Evolutionary conservation across 768 basidiomycete species (phyloP).

Genomic region (Leucocoprinus sp.): DNA sequence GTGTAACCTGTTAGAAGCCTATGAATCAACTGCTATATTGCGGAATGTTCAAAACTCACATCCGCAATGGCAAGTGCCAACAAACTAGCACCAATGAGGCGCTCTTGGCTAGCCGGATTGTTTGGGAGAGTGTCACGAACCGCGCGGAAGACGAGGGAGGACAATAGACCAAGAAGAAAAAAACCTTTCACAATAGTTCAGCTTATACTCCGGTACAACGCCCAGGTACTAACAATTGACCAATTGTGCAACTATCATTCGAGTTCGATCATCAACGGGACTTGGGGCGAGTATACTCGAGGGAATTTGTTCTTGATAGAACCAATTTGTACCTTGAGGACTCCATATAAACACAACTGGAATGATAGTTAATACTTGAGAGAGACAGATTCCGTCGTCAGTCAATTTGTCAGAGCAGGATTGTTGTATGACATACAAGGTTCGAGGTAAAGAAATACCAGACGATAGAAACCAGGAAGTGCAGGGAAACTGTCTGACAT

Average conservation of each 20-base stretch:
- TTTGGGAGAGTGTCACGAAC: slow-evolving; percentile 51
- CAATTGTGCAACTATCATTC: slow-evolving; percentile 61
- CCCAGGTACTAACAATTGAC: slow-evolving; percentile 32
- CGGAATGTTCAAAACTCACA: slow-evolving; percentile 31
- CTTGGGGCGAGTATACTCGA: slow-evolving; percentile 22
- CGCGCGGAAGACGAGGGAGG: slow-evolving; percentile 62
- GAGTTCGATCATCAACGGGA: slow-evolving; percentile 39
- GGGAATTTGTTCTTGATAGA: slow-evolving; percentile 58
- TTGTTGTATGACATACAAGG: slow-evolving; percentile 34
- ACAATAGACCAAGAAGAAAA: slow-evolving; percentile 37
- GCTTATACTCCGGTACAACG: neutral
- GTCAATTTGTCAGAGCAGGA: neutral
- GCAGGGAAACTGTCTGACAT: slow-evolving; percentile 39
- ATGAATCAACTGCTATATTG: neutral
- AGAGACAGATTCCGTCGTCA: neutral
- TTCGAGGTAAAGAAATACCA: slow-evolving; percentile 59
- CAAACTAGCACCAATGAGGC: slow-evolving; percentile 59
- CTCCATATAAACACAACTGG: slow-evolving; percentile 38
- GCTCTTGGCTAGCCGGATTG: slow-evolving; percentile 58
- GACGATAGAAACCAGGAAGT: slow-evolving; percentile 53
- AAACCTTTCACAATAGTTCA: slow-evolving; percentile 1
- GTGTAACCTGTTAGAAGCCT: slow-evolving; percentile 37
- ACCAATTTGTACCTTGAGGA: slow-evolving; percentile 58
- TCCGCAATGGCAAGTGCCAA: slow-evolving; percentile 66
- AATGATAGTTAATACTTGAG: slow-evolving; percentile 28